These are phyloP conservation scores for Jaminaea rosea DNA, from an alignment of 1,284 basidiomycete genomes.

Conservation along the genomic window DNA sequence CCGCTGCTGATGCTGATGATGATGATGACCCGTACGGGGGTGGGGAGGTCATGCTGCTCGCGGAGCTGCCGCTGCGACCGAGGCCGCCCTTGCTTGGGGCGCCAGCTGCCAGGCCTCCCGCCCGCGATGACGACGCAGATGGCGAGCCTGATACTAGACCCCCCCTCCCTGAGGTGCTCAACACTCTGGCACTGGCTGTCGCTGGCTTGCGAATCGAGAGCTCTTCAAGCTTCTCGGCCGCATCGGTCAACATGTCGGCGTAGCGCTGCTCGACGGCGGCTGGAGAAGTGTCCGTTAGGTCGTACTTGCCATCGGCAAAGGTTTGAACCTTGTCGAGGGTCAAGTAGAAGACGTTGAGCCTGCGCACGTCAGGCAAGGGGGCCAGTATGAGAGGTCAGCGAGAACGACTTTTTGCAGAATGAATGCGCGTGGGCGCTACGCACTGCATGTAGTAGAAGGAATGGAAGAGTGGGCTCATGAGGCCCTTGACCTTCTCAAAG, in stretches of 20 bases:
- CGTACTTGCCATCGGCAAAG: slow-evolving; percentile 72
- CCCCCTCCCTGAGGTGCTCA: no score
- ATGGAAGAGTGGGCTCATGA: slow-evolving; percentile 92
- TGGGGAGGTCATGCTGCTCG: slow-evolving; percentile 42
- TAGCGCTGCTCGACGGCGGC: slow-evolving; percentile 63
- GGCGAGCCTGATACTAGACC: background rate
- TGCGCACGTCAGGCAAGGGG: background rate
- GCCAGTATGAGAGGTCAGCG: background rate
- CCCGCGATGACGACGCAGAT: background rate
- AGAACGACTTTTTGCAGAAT: background rate
- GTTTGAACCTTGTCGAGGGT: slow-evolving; percentile 83
- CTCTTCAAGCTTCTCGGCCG: slow-evolving; percentile 54
- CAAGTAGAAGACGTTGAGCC: slow-evolving; percentile 79
- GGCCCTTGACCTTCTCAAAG: slow-evolving; percentile 73
- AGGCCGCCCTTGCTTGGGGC: slow-evolving; percentile 11
- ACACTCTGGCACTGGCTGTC: slow-evolving; percentile 19
- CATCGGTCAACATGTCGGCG: slow-evolving; percentile 66
- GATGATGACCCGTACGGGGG: slow-evolving; percentile 44
- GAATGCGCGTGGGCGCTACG: background rate
- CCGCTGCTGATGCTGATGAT: background rate
- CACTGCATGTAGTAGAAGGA: slow-evolving; percentile 98
- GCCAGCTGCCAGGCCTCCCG: slow-evolving; percentile 6
- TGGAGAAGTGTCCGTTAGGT: slow-evolving; percentile 59
- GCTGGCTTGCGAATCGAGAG: slow-evolving; percentile 34
- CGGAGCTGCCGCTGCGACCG: slow-evolving; percentile 4